A percentile compares a stretch with the other conserved stretches of the same genome.
These are phyloP conservation scores for Didymella exigua DNA, from an alignment of 2,329 filamentous ascomycete genomes.

Conservation along the genomic window DNA sequence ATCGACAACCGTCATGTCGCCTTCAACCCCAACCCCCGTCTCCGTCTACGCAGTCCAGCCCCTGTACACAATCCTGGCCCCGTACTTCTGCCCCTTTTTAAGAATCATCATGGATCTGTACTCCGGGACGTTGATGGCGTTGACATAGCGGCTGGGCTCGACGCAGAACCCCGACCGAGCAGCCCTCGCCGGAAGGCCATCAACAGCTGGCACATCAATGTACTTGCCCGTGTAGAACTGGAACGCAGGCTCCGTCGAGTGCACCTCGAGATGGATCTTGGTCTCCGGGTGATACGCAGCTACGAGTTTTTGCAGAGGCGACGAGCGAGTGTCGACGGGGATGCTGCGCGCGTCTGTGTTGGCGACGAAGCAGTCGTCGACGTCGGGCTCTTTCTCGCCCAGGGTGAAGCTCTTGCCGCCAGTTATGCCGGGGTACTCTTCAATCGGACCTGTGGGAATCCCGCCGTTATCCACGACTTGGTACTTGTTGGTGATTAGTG, in stretches of 20 bases:
- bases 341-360: constrained; percentile 63
- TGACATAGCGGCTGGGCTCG: constrained; percentile 89
- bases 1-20: no score
- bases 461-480: constrained; percentile 74
- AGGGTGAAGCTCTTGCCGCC: constrained; percentile 73
- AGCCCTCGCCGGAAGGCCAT: constrained; percentile 65
- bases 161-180: constrained; percentile 83
- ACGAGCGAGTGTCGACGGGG: constrained; percentile 58
- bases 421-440: constrained; percentile 67
- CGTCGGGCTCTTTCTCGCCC: constrained; percentile 70
- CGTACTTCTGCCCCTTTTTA: constrained; percentile 84
- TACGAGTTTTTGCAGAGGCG: constrained; percentile 70
- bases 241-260: constrained; percentile 93
- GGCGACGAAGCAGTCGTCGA: constrained; percentile 91
- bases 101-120: constrained; percentile 81
- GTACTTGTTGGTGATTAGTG: constrained; percentile 65
- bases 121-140: constrained; percentile 80
- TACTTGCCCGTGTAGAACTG: constrained; percentile 94
- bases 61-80: constrained; percentile 79
- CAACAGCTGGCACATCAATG: constrained; percentile 73
- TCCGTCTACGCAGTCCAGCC: constrained; percentile 69
- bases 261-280: constrained; percentile 81
- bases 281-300: constrained; percentile 75
- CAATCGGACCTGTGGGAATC: constrained; percentile 74
- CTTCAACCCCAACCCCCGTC: no score